Conservation (phyloP, 129 eudicot species). For the Centrapalus pauciflorus region DNA sequence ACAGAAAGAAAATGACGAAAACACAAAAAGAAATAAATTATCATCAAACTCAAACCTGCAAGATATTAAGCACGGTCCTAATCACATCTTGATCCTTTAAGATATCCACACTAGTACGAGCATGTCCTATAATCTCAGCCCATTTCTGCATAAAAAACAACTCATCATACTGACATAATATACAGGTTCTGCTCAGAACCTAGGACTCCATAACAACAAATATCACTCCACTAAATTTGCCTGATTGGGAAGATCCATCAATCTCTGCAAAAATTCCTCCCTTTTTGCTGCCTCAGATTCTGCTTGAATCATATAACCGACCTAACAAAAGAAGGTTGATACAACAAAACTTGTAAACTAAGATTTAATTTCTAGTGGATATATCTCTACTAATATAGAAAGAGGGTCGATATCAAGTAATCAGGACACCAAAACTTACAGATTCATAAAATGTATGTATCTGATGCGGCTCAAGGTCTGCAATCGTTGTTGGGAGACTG, state of each 20-base stretch:
- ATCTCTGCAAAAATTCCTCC: slow-evolving; percentile 83
- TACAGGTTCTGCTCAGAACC: background rate
- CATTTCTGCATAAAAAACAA: slow-evolving; percentile 63
- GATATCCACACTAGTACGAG: slow-evolving; percentile 80
- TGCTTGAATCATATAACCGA: slow-evolving; percentile 93
- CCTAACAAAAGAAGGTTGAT: slow-evolving; percentile 32
- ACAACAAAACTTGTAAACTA: background rate
- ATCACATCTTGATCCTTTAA: slow-evolving; percentile 78
- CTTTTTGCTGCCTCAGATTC: slow-evolving; percentile 79
- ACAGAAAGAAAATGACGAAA: background rate
- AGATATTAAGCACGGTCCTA: slow-evolving; percentile 84
- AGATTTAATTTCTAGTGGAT: background rate
- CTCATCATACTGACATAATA: slow-evolving; percentile 20
- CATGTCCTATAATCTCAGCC: slow-evolving; percentile 91
- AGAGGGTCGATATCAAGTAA: background rate
- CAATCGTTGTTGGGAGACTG: slow-evolving; percentile 77
- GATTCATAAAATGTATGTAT: slow-evolving; percentile 94
- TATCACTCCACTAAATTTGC: slow-evolving; percentile 21
- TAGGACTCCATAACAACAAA: background rate
- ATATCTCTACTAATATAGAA: background rate
- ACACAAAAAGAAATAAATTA: background rate
- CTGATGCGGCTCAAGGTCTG: slow-evolving; percentile 92
- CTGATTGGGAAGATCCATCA: slow-evolving; percentile 96
- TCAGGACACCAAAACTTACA: slow-evolving; percentile 41
- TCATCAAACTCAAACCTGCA: slow-evolving; percentile 56